phyloP scores from a whole-genome alignment of 2,329 filamentous ascomycete genomes.

The Xylariaceae sp. region DNA sequence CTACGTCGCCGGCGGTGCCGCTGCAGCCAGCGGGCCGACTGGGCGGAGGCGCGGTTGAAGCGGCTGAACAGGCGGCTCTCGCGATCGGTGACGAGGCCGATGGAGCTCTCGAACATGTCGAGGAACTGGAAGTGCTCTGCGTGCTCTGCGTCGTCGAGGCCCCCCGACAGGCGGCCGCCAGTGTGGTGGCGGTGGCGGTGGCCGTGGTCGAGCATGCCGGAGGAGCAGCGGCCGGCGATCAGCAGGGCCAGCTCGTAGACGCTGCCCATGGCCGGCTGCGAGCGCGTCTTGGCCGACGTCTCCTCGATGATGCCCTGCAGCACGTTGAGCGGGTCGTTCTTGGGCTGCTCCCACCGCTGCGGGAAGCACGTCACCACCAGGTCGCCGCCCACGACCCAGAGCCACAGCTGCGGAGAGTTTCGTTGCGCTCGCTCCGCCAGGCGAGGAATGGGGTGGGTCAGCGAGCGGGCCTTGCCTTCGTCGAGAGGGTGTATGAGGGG shows the following conservation, averaged over 20 bases:
- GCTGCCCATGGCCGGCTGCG: constrained; percentile 47
- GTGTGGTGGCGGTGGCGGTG: constrained; percentile 46
- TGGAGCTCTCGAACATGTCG: constrained; percentile 60
- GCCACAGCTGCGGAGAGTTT: too few relatives aligned
- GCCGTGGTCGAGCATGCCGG: constrained; percentile 53
- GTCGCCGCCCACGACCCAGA: constrained; percentile 52
- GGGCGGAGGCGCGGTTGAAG: constrained; percentile 51
- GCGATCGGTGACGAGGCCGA: constrained; percentile 44
- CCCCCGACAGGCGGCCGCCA: too few relatives aligned
- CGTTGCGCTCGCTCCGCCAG: too few relatives aligned
- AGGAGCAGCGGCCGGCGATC: constrained; percentile 52
- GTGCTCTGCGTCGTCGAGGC: too few relatives aligned
- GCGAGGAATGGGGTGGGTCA: too few relatives aligned
- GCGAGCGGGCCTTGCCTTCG: too few relatives aligned
- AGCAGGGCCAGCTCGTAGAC: constrained; percentile 57
- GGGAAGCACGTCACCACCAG: constrained; percentile 54
- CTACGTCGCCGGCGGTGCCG: constrained; percentile 24
- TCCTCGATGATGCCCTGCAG: constrained; percentile 44
- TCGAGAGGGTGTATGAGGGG: too few relatives aligned
- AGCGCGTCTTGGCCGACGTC: constrained; percentile 54
- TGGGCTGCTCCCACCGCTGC: constrained; percentile 51
- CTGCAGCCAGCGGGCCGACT: constrained; percentile 46
- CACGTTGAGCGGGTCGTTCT: constrained; percentile 28
- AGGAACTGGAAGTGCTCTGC: constrained; percentile 57
- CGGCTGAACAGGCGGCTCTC: constrained; percentile 52